Evolutionary conservation across 2,329 filamentous ascomycete genomes (phyloP).

Genomic region (Aspergillus sp.): DNA sequence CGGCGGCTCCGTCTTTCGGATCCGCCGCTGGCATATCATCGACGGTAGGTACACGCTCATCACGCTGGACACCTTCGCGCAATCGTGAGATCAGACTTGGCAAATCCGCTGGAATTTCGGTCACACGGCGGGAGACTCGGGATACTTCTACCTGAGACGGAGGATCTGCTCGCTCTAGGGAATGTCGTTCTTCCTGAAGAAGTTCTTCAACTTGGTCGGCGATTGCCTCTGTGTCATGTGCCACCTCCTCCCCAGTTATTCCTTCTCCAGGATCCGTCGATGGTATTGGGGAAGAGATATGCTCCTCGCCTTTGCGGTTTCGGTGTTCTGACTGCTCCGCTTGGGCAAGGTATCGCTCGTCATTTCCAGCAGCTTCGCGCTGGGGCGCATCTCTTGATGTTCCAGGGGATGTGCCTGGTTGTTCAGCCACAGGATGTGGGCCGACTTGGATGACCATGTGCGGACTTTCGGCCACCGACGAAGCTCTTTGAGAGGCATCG

Average conservation of each 20-base stretch:
- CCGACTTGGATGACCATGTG: not conserved
- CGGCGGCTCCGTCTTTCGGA: not conserved
- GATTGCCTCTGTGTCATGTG: not conserved
- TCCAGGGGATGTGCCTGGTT: not conserved
- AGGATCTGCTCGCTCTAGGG: slow-evolving; percentile 1
- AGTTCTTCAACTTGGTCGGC: slow-evolving; percentile 1
- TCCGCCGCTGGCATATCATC: not conserved
- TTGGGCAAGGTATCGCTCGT: not conserved
- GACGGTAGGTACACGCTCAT: slow-evolving; percentile 1
- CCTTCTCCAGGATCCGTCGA: not conserved
- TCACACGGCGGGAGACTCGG: not conserved
- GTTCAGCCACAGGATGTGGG: not conserved
- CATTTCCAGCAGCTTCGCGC: not conserved
- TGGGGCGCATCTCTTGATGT: not conserved
- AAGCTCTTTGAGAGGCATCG: not conserved
- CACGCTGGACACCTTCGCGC: slow-evolving; percentile 3
- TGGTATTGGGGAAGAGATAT: not conserved
- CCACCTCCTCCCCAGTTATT: not conserved
- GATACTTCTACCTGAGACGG: not conserved
- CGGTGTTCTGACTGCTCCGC: not conserved
- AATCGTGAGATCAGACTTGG: slow-evolving; percentile 1
- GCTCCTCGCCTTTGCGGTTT: not conserved
- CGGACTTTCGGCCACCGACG: not conserved
- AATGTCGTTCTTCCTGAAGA: not conserved
- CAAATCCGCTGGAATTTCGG: slow-evolving; percentile 1